Evolutionary conservation across 2,329 filamentous ascomycete genomes (phyloP).

Genomic region (Calonectria naviculata): DNA sequence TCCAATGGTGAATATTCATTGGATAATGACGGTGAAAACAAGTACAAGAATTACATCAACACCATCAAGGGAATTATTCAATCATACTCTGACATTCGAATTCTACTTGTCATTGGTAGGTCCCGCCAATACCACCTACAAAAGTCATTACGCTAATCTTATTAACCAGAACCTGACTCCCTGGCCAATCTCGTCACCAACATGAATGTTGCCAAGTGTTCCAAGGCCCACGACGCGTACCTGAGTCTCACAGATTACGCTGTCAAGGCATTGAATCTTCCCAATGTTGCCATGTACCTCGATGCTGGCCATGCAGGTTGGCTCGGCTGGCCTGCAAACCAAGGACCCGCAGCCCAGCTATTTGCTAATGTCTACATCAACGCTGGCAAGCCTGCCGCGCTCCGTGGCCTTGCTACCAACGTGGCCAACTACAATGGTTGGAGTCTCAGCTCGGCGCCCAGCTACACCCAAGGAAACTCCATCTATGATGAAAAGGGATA

Average conservation of each 20-base stretch:
- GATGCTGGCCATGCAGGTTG: conserved; percentile 69
- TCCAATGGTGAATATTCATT: conserved; percentile 68
- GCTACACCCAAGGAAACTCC: conserved; percentile 59
- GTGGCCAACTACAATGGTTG: conserved; percentile 69
- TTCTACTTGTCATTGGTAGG: conserved; percentile 57
- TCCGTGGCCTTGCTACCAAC: conserved; percentile 68
- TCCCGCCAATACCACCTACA: rapidly evolving
- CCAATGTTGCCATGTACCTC: conserved; percentile 68
- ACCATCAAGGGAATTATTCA: conserved; percentile 55
- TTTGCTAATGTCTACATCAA: conserved; percentile 61
- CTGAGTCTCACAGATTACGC: conserved; percentile 62
- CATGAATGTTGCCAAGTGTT: conserved; percentile 61
- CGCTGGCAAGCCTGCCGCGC: conserved; percentile 58
- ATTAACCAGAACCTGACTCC: conserved; percentile 62
- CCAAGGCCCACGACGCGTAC: conserved; percentile 59
- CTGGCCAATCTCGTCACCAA: conserved; percentile 71
- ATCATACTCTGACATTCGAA: conserved; percentile 55
- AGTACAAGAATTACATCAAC: conserved; percentile 68
- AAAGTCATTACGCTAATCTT: rapidly evolving
- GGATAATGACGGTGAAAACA: conserved; percentile 60
- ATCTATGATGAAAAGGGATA: conserved; percentile 68
- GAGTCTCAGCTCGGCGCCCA: conserved; percentile 52
- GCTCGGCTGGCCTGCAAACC: conserved; percentile 68
- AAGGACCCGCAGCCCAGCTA: conserved; percentile 58
- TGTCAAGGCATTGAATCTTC: conserved; percentile 61